Conservation (phyloP, 2,329 filamentous ascomycete genomes). For the Colletotrichum sp. region DNA sequence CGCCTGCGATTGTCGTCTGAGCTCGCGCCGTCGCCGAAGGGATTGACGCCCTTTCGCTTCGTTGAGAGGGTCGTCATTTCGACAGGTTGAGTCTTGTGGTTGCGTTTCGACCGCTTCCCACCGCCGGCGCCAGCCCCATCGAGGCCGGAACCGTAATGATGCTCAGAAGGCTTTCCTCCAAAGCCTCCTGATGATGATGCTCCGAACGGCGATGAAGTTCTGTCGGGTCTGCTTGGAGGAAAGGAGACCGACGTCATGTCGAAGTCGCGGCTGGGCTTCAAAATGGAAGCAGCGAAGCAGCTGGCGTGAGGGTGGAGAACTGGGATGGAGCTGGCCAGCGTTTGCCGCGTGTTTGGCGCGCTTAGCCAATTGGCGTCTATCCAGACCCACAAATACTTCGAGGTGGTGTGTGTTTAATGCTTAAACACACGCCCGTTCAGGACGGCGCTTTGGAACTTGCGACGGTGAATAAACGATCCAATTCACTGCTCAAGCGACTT, state of each 20-base stretch:
- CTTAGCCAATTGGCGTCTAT: neutral
- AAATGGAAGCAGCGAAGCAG: constrained; percentile 5
- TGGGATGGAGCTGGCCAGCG: constrained; percentile 18
- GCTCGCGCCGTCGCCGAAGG: constrained; percentile 27
- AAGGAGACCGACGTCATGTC: constrained; percentile 22
- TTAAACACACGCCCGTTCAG: neutral
- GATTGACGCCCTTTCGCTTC: constrained; percentile 26
- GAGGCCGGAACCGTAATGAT: constrained; percentile 30
- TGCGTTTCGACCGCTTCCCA: constrained; percentile 30
- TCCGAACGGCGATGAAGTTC: neutral
- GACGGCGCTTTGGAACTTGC: neutral
- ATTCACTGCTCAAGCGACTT: neutral
- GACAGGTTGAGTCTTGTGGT: constrained; percentile 25
- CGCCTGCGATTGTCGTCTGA: constrained; percentile 22
- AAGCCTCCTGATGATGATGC: constrained; percentile 9
- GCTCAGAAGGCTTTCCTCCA: neutral
- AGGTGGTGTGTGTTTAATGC: neutral
- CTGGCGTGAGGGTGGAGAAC: constrained; percentile 17
- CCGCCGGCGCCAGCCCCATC: constrained; percentile 33
- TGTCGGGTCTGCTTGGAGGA: constrained; percentile 17
- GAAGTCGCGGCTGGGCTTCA: constrained; percentile 8
- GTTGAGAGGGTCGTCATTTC: constrained; percentile 31
- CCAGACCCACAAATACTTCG: neutral
- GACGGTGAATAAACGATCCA: neutral
- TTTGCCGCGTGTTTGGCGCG: constrained; percentile 4